Evolutionary conservation across 768 basidiomycete species (phyloP).

Genomic region (Trametopsis cervina): DNA sequence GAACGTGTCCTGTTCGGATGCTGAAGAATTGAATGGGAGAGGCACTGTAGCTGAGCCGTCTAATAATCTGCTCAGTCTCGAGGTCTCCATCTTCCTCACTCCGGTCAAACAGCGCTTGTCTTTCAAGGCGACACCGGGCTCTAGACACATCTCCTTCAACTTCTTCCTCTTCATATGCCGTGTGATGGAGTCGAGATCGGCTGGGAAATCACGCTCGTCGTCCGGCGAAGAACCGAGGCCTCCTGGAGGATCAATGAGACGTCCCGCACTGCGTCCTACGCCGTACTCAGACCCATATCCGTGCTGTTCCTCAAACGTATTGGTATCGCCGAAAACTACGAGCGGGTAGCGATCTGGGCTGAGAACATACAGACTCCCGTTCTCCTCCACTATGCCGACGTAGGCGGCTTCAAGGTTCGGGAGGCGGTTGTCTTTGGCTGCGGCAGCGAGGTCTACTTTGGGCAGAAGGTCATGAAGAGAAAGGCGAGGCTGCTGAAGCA

Average conservation of each 20-base stretch:
- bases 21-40: slow-evolving; percentile 16
- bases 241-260: slow-evolving; percentile 31
- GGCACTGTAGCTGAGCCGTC: slow-evolving; percentile 46
- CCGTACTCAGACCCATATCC: not conserved
- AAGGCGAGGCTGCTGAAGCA: slow-evolving; percentile 82
- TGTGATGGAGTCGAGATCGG: slow-evolving; percentile 39
- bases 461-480: slow-evolving; percentile 69
- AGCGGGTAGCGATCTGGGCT: slow-evolving; percentile 77
- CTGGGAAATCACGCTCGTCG: slow-evolving; percentile 26
- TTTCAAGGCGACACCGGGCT: slow-evolving; percentile 17
- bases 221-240: slow-evolving; percentile 12
- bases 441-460: slow-evolving; percentile 26
- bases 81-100: slow-evolving; percentile 45
- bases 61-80: slow-evolving; percentile 42
- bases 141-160: slow-evolving; percentile 32
- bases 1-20: not conserved
- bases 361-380: slow-evolving; percentile 78
- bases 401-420: slow-evolving; percentile 63
- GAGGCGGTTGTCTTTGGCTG: slow-evolving; percentile 32
- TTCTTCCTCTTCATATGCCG: slow-evolving; percentile 30
- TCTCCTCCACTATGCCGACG: slow-evolving; percentile 70
- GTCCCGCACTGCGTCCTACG: slow-evolving; percentile 2
- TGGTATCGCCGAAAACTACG: slow-evolving; percentile 58
- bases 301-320: slow-evolving; percentile 13
- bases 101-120: slow-evolving; percentile 61